Evolutionary conservation across 305 asterid species (phyloP), one percentile per base, ranked within the genome.

Genomic region (Solanum hybrid): DNA sequence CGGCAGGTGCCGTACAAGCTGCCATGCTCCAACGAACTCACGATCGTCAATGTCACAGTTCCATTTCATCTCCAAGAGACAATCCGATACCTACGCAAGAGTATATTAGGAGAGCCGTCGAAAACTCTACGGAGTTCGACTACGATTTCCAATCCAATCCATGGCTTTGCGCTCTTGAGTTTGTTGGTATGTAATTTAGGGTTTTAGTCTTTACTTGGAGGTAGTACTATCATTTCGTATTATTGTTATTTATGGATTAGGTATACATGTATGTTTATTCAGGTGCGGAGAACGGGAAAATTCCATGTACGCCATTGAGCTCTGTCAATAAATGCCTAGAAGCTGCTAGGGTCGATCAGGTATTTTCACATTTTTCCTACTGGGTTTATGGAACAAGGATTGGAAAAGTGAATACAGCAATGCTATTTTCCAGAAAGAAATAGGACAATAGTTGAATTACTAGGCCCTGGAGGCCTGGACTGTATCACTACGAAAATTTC

Each of bases 141-240:
- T 95, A 93, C 6, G 98, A 95, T 92, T 97, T 97, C 90, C 88
- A 92, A 38, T 89, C 92, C 65, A 86, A 84, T 81, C 94, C 96
- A 9, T 97, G 99, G 99, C 78, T 93, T 61, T 94, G 96, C 41
- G 98, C 99, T 83, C 95, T 95, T 86, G 92, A 93, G 45, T 95
- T 89, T 92, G 92, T 97, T 70, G 96, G 99, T 96, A 92, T 4
- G 33, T 9, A 79, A 10, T 15, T 84, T 84, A 51, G 88, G 39
- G 76, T 20, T 51, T 31, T 29, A 82, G 76, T 11, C 17, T 84
- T 84, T 84, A 4, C 31, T 51, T 45, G 36, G 68, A 3, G 76
- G 38, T 45, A 27, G 4, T 83, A 27, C 5, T 82, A 82, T 82
- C 70, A 1, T 39, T 72, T 5, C 36, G 26, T 22, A 8, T 75